A percentile compares a stretch with the other conserved stretches of the same genome.
These are phyloP conservation scores for Kokia cookei DNA, from an alignment of 441 rosid genomes.

Conservation along the genomic window DNA sequence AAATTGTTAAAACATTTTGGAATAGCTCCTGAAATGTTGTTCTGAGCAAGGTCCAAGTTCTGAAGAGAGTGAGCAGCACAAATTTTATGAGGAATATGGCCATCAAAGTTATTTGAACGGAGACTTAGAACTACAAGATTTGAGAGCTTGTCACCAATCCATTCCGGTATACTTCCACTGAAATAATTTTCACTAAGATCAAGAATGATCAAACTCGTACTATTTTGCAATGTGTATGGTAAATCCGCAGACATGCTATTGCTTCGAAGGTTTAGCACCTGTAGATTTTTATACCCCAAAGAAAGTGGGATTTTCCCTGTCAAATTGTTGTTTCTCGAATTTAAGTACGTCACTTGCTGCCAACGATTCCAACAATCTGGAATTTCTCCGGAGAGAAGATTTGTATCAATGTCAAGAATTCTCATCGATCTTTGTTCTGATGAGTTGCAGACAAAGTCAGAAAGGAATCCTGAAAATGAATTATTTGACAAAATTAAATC, in stretches of 20 bases:
- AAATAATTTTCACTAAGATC: conserved; percentile 5
- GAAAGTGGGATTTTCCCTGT: neutral
- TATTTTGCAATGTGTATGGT: neutral
- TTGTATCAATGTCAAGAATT: neutral
- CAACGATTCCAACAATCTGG: neutral
- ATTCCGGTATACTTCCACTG: neutral
- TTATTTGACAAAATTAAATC: conserved; percentile 3
- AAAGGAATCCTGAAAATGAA: conserved; percentile 7
- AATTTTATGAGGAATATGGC: neutral
- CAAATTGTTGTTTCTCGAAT: neutral
- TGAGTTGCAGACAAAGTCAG: neutral
- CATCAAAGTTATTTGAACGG: neutral
- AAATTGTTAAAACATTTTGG: neutral
- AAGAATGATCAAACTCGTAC: neutral
- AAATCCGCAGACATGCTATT: neutral
- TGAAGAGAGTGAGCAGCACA: neutral
- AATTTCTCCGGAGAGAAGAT: neutral
- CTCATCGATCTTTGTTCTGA: neutral
- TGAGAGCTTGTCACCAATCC: conserved; percentile 1
- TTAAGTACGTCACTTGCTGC: neutral
- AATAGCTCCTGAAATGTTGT: conserved; percentile 3
- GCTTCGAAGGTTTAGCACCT: neutral
- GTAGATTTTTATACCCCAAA: neutral
- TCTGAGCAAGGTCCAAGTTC: neutral
- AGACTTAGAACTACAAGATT: neutral